Percentiles rank a stretch among this genome's conserved stretches.
These are phyloP conservation scores for Choiromyces venosus DNA, from an alignment of 495 filamentous ascomycete species.

Conservation along the genomic window DNA sequence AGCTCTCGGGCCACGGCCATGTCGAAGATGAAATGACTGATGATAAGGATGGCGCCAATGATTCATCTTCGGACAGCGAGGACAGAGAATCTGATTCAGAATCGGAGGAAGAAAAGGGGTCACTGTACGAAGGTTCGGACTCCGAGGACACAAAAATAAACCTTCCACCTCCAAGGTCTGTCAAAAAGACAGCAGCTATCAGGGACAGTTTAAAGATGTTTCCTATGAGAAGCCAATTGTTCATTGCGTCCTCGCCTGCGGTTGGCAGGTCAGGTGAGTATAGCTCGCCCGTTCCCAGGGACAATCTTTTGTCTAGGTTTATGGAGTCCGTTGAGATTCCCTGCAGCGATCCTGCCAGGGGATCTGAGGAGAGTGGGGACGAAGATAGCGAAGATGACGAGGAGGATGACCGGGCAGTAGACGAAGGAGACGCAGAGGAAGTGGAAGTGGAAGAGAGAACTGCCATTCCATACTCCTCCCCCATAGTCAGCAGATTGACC, in stretches of 20 bases:
- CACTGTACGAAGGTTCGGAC: not conserved
- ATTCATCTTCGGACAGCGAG: not conserved
- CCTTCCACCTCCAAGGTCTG: conserved; percentile 14
- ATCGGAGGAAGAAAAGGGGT: not conserved
- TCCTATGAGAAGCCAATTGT: not conserved
- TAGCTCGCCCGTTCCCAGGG: not conserved
- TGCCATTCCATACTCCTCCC: not conserved
- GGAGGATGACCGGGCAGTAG: not conserved
- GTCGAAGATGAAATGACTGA: not conserved
- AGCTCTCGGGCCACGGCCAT: not conserved
- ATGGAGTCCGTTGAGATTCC: not conserved
- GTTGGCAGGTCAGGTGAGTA: not conserved
- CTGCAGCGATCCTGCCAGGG: not conserved
- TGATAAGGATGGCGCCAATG: not conserved
- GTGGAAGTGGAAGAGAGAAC: not conserved
- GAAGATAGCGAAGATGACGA: not conserved
- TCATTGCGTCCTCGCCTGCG: not conserved
- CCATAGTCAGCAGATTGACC: not conserved
- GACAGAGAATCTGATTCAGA: not conserved
- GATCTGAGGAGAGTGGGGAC: not conserved
- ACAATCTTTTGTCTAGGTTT: not conserved
- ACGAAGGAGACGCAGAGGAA: conserved; percentile 5
- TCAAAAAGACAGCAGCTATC: not conserved
- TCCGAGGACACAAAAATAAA: not conserved
- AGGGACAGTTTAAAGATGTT: not conserved